Conservation (phyloP, 345 rosid genomes). For the Bruguiera parviflora region DNA sequence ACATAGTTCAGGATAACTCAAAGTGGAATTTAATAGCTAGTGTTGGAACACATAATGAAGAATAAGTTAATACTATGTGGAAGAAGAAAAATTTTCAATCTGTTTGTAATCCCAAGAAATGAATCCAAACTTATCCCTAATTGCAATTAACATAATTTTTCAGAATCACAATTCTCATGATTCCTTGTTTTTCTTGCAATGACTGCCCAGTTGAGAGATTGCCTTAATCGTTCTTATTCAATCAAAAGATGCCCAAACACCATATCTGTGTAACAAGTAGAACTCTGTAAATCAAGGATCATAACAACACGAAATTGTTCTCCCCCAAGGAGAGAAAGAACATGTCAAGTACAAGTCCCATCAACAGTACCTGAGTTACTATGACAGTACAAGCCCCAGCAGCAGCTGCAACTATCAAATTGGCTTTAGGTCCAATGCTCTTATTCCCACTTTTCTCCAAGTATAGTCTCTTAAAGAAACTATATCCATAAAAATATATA, state of each 20-base stretch:
- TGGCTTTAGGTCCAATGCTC: constrained; percentile 18
- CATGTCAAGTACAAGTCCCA: neutral
- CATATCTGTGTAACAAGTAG: too few species aligned
- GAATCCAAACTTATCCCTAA: too few species aligned
- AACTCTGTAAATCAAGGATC: too few species aligned
- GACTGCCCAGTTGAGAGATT: too few species aligned
- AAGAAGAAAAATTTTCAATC: neutral
- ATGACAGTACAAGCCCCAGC: constrained; percentile 30
- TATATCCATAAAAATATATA: constrained; percentile 28
- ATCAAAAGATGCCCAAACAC: too few species aligned
- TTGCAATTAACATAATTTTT: neutral
- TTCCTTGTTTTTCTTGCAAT: too few species aligned
- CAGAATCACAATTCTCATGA: too few species aligned
- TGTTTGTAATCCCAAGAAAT: neutral
- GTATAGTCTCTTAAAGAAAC: constrained; percentile 26
- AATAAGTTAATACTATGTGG: neutral
- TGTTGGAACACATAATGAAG: neutral
- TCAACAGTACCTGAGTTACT: constrained; percentile 15
- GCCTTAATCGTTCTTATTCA: too few species aligned
- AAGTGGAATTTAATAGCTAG: neutral
- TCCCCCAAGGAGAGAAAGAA: neutral
- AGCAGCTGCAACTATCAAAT: constrained; percentile 25
- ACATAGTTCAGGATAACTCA: neutral
- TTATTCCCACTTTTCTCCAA: constrained; percentile 24
- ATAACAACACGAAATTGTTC: neutral